Percentiles rank a stretch among this genome's conserved stretches.
Evolutionary conservation across 495 filamentous ascomycete species (phyloP).

Genomic region (Penicillium coffeae): DNA sequence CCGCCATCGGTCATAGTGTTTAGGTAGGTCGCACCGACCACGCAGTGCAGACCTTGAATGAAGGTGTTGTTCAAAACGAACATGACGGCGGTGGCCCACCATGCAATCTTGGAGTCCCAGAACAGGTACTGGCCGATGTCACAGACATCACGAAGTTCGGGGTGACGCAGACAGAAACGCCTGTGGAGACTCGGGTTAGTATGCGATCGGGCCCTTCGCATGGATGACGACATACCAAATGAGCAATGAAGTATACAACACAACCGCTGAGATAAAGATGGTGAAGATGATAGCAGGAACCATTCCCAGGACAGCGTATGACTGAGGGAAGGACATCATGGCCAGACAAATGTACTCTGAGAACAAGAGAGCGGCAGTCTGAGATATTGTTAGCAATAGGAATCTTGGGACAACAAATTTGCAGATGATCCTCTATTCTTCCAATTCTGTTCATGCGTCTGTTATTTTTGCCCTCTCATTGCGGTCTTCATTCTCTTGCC

Average conservation of each 20-base stretch:
- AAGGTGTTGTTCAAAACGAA: conserved; percentile 91
- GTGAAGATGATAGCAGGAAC: conserved; percentile 86
- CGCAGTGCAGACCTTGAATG: conserved; percentile 76
- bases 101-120: conserved; percentile 71
- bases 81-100: conserved; percentile 83
- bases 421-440: too few relatives aligned
- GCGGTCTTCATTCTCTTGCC: not conserved
- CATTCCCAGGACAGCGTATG: conserved; percentile 78
- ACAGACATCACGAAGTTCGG: conserved; percentile 83
- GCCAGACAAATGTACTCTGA: conserved; percentile 91
- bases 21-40: conserved; percentile 75
- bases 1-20: conserved; percentile 72
- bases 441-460: too few relatives aligned
- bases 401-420: too few relatives aligned
- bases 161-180: conserved; percentile 83
- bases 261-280: conserved; percentile 64
- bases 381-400: conserved; percentile 2
- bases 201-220: not conserved
- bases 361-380: conserved; percentile 84
- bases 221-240: conserved; percentile 54
- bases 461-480: not conserved
- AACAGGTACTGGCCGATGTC: conserved; percentile 89
- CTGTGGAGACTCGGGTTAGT: conserved; percentile 25
- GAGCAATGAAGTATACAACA: conserved; percentile 81
- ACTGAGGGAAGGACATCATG: conserved; percentile 92